Evolutionary conservation across 305 asterid species (phyloP).

Genomic region (Fraxinus velutina): DNA sequence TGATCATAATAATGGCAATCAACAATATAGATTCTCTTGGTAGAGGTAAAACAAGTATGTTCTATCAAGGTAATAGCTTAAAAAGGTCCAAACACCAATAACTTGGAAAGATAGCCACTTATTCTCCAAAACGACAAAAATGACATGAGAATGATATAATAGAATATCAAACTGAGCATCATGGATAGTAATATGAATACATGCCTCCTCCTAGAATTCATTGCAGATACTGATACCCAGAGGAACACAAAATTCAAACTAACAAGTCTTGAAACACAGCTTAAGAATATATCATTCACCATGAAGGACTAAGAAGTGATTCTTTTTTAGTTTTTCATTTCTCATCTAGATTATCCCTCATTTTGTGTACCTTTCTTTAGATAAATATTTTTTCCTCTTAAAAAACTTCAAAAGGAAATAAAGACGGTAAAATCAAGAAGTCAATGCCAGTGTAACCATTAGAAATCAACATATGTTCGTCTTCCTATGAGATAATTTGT

Average conservation of each 20-base stretch:
- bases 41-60: constrained; percentile 16
- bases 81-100: constrained; percentile 17
- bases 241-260: background rate
- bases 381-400: background rate
- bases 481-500: background rate
- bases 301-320: background rate
- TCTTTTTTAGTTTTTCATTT: background rate
- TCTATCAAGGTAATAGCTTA: constrained; percentile 10
- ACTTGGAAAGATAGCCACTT: constrained; percentile 2
- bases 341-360: background rate
- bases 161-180: background rate
- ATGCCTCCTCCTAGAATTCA: background rate
- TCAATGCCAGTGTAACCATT: background rate
- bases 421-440: constrained; percentile 1
- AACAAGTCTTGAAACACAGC: background rate
- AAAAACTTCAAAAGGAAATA: background rate
- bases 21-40: constrained; percentile 16
- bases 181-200: background rate
- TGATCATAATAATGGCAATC: background rate
- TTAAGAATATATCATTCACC: background rate
- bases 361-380: background rate
- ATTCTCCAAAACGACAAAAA: background rate
- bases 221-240: background rate
- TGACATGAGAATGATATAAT: background rate
- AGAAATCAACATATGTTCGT: background rate